A percentile compares a stretch with the other conserved stretches of the same genome.
Evolutionary conservation across 1,139 yeast genomes (phyloP).

Genomic region (Pichia sp.): DNA sequence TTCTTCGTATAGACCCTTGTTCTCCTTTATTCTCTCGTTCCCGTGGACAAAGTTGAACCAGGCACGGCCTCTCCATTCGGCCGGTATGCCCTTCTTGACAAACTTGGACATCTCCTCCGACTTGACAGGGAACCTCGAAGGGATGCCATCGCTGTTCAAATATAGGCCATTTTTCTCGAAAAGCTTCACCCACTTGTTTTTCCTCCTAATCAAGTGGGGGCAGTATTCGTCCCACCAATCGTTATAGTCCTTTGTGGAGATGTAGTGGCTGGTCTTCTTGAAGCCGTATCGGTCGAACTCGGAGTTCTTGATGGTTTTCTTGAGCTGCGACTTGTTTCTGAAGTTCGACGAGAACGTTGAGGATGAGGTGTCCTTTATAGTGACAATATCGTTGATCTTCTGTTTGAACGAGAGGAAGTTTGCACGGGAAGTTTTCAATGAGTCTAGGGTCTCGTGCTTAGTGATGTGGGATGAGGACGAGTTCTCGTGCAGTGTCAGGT

Average conservation of each 20-base stretch:
- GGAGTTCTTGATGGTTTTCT: conserved; percentile 25
- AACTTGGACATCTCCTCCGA: conserved; percentile 80
- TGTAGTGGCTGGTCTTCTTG: conserved; percentile 54
- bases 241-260: conserved; percentile 57
- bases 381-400: conserved; percentile 1
- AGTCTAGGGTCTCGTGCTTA: conserved; percentile 7
- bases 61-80: conserved; percentile 95
- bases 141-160: conserved; percentile 16
- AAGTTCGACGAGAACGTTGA: conserved; percentile 4
- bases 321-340: conserved; percentile 5
- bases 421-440: conserved; percentile 1
- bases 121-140: conserved; percentile 69
- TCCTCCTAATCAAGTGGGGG: conserved; percentile 57
- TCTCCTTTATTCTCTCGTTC: conserved; percentile 61
- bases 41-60: conserved; percentile 99
- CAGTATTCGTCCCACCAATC: conserved; percentile 69
- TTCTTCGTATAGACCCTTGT: conserved; percentile 68
- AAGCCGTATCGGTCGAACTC: conserved; percentile 81
- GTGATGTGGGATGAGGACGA: conserved; percentile 8
- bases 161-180: conserved; percentile 65
- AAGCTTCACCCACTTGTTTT: conserved; percentile 68
- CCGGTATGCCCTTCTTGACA: conserved; percentile 88
- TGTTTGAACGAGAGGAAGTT: conserved; percentile 4
- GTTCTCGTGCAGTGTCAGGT: neutral
- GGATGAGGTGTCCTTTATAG: conserved; percentile 7